Conservation (phyloP, 495 filamentous ascomycete species). For the Neurospora tetraspora region DNA sequence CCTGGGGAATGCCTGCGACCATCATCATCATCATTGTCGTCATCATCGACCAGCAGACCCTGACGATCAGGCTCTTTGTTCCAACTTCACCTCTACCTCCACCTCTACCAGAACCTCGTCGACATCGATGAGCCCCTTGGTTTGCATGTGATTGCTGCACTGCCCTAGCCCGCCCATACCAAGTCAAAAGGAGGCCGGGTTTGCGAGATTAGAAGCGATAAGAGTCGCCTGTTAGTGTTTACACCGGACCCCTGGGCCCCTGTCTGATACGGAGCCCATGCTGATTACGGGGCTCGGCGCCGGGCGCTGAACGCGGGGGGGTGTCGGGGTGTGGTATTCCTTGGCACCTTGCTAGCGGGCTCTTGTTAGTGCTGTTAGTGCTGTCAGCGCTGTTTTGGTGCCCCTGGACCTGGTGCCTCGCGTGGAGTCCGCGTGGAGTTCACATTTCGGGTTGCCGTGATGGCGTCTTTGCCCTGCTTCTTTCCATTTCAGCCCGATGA, state of each 20-base stretch:
- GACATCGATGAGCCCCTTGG: background rate
- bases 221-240: background rate
- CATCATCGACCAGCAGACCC: too few relatives aligned
- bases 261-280: background rate
- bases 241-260: background rate
- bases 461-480: background rate
- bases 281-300: background rate
- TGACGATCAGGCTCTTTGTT: background rate
- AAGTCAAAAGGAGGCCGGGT: background rate
- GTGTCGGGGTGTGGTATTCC: background rate
- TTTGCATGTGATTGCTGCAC: background rate
- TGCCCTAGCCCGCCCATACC: background rate
- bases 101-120: background rate
- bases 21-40: background rate
- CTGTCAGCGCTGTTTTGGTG: background rate
- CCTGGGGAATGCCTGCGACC: background rate
- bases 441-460: background rate
- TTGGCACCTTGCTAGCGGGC: background rate
- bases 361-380: background rate
- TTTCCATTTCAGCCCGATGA: background rate
- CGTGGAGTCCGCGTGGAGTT: background rate
- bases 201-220: background rate
- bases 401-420: background rate
- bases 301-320: background rate
- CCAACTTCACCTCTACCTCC: too few relatives aligned